A percentile compares a stretch with the other conserved stretches of the same genome.
phyloP scores from a whole-genome alignment of 306 rosid genomes.

The Psophocarpus tetragonolobus region DNA sequence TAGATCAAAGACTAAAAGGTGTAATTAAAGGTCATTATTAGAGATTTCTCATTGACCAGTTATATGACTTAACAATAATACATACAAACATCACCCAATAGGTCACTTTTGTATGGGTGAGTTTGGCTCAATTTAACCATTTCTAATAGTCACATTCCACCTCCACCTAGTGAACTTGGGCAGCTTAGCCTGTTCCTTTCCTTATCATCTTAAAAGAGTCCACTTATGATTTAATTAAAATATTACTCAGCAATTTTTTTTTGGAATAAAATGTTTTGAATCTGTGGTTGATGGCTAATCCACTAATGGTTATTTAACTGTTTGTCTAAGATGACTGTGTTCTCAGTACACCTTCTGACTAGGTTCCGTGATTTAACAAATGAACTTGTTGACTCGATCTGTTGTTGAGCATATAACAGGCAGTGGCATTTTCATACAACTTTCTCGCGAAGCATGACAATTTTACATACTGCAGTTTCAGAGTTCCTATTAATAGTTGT shows the following conservation, averaged over 20 bases:
- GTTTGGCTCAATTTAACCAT: too few species aligned
- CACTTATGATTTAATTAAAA: too few species aligned
- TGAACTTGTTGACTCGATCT: constrained; percentile 2
- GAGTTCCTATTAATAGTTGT: background rate
- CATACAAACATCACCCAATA: too few species aligned
- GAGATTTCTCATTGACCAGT: too few species aligned
- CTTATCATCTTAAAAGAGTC: too few species aligned
- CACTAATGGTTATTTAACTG: constrained; percentile 21
- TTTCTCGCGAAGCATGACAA: background rate
- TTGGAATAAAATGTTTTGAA: background rate
- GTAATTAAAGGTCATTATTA: background rate
- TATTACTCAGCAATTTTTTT: background rate
- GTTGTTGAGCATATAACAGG: background rate
- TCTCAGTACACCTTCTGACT: constrained; percentile 1
- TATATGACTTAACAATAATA: too few species aligned
- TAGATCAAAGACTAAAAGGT: background rate
- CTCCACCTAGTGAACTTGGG: too few species aligned
- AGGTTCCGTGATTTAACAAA: background rate
- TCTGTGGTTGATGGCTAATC: background rate
- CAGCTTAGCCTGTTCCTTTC: too few species aligned
- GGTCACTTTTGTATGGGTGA: too few species aligned
- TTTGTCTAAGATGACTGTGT: constrained; percentile 3
- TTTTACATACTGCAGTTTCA: constrained; percentile 16
- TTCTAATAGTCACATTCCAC: too few species aligned
- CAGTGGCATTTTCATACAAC: constrained; percentile 4